Evolutionary conservation across 2,329 filamentous ascomycete species (phyloP), one percentile per base, ranked within the genome.

Genomic region (Lasiodiplodia gonubiensis): DNA sequence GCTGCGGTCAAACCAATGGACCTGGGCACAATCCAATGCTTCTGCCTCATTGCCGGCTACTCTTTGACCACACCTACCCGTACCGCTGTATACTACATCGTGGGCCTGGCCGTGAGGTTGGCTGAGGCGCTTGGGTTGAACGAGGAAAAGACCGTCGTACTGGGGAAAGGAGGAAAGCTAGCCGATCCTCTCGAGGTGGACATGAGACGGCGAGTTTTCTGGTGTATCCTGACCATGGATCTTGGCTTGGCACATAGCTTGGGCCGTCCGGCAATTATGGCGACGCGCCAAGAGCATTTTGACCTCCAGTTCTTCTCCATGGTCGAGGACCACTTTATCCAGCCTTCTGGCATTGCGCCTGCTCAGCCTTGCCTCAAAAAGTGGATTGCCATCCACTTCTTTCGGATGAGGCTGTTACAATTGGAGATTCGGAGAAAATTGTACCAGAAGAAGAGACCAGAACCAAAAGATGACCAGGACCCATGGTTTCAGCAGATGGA

Each of bases 81-180:
- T 69, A 97, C 93, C 5, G 93, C 94, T 18, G 91, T 96, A 23
- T 98, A 97, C 80, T 97, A 96, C 80, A 90, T 97, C 60, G 88
- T 97, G 54, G 95, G 95, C 7, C 86, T 97, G 23, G 94, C 93
- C 8, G 90, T 92, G 18, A 90, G 93, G 71, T 88, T 99, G 61
- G 93, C 92, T 76, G 94, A 98, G 76, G 92, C 97, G 67, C 85
- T 97, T 64, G 93, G 94, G 6, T 83, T 97, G 52, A 90, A 90
- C 23, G 93, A 97, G 73, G 95, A 98, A 78, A 92, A 93, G 76
- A 97, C 93, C 0, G 93, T 98, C 67, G 86, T 86, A 1, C 83
- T 86, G 51, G 88, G 88, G 10, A 85, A 86, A 39, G 82, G 83
- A 30, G 84, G 90, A 35, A 85, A 85, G 18, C 82, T 85, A 7